Evolutionary conservation across 345 rosid genomes (phyloP).

Genomic region (Citrus medica): DNA sequence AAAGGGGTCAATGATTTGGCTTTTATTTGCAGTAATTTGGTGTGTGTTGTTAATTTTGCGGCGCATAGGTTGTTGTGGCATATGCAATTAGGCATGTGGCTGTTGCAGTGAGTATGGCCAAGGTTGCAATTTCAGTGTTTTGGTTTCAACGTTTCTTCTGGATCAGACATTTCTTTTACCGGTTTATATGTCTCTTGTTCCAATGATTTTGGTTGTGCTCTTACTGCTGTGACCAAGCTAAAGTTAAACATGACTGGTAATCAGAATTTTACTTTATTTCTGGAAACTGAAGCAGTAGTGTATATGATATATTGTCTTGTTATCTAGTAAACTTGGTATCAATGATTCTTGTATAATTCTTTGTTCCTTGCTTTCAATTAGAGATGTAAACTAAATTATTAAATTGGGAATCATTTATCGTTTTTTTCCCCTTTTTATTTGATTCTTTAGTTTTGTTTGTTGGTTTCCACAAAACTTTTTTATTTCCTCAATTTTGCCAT

Average conservation of each 20-base stretch:
- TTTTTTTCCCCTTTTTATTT: too few relatives aligned
- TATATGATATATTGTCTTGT: background rate
- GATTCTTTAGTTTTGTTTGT: too few relatives aligned
- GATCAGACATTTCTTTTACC: slow-evolving; percentile 80
- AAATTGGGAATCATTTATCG: background rate
- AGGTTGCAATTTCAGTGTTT: slow-evolving; percentile 96
- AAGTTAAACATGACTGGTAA: slow-evolving; percentile 39
- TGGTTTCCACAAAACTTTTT: too few relatives aligned
- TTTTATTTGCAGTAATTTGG: slow-evolving; percentile 2
- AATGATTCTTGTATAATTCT: background rate
- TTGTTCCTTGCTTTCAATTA: background rate
- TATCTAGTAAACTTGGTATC: background rate
- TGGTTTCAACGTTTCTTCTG: slow-evolving; percentile 79
- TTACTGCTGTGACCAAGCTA: slow-evolving; percentile 86
- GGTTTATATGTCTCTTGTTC: slow-evolving; percentile 82
- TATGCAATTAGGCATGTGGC: slow-evolving; percentile 99
- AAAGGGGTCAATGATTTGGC: background rate
- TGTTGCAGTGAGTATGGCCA: slow-evolving; percentile 97
- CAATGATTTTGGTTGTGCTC: slow-evolving; percentile 96
- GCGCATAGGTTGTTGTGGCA: slow-evolving; percentile 86
- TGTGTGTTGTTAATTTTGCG: slow-evolving; percentile 8
- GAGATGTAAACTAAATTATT: background rate
- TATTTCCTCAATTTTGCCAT: too few relatives aligned
- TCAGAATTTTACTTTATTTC: too few relatives aligned
- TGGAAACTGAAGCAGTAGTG: background rate